Evolutionary conservation across 345 rosid species (phyloP).

Genomic region (Ceriops zippeliana): DNA sequence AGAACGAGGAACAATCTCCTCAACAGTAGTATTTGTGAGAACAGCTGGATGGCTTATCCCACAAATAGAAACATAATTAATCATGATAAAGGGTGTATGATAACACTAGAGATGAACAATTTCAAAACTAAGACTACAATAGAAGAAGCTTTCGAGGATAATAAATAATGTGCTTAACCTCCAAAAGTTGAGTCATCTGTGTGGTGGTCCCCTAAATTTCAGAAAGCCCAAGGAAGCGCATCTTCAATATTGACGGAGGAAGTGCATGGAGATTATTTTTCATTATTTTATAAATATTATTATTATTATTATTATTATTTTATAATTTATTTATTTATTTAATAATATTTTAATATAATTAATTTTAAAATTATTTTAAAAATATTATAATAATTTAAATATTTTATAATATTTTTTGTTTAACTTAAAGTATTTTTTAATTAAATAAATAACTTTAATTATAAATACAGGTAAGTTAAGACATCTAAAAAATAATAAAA

Average conservation of each 20-base stretch:
- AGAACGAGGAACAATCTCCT: conserved; percentile 68
- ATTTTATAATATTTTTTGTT: too few relatives aligned
- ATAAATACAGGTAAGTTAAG: too few relatives aligned
- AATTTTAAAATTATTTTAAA: too few relatives aligned
- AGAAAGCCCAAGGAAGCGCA: conserved; percentile 39
- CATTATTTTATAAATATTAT: too few relatives aligned
- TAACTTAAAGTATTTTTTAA: too few relatives aligned
- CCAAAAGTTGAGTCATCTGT: conserved; percentile 51
- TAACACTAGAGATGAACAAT: conserved; percentile 5
- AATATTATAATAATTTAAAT: too few relatives aligned
- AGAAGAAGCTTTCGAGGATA: not conserved
- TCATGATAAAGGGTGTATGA: not conserved
- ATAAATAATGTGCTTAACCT: conserved; percentile 34
- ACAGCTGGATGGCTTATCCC: conserved; percentile 51
- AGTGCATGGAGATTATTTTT: too few relatives aligned
- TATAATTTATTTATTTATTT: too few relatives aligned
- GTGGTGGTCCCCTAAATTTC: conserved; percentile 48
- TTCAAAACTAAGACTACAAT: not conserved
- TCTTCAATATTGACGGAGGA: conserved; percentile 14
- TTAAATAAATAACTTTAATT: too few relatives aligned
- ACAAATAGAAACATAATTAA: conserved; percentile 3
- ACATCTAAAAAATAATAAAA: too few relatives aligned
- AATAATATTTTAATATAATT: too few relatives aligned
- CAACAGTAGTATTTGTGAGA: conserved; percentile 60
- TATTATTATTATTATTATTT: too few relatives aligned